These are phyloP conservation scores for Halenospora varia DNA, from an alignment of 495 filamentous ascomycete genomes.

Conservation along the genomic window DNA sequence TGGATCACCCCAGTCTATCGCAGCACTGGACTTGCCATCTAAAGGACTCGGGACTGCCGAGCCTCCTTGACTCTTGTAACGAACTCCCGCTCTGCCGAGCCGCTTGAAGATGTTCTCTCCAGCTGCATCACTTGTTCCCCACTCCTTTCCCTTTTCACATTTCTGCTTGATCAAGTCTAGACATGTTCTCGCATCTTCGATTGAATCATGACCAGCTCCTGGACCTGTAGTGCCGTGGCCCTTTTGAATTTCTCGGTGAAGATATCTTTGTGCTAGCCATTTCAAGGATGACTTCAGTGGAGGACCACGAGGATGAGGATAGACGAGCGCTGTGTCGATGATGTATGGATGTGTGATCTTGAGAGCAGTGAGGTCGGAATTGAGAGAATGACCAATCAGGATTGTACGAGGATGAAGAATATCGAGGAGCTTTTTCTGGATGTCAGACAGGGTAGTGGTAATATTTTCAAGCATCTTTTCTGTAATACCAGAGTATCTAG, in stretches of 20 bases:
- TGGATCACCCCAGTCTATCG: slow-evolving; percentile 85
- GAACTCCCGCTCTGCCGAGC: slow-evolving; percentile 52
- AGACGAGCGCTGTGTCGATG: slow-evolving; percentile 83
- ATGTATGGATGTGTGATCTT: slow-evolving; percentile 88
- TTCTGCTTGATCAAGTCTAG: slow-evolving; percentile 93
- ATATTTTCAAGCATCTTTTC: slow-evolving; percentile 72
- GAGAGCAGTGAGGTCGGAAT: slow-evolving; percentile 81
- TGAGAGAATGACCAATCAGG: slow-evolving; percentile 85
- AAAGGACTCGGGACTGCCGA: slow-evolving; percentile 41
- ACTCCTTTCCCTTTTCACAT: slow-evolving; percentile 82
- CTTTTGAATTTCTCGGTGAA: slow-evolving; percentile 82
- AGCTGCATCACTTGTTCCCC: slow-evolving; percentile 70
- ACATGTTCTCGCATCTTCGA: slow-evolving; percentile 87
- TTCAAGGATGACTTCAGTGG: slow-evolving; percentile 75
- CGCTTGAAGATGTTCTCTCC: slow-evolving; percentile 87
- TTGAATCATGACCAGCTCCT: slow-evolving; percentile 71
- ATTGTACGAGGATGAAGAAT: slow-evolving; percentile 73
- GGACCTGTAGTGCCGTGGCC: slow-evolving; percentile 50
- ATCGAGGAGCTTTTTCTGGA: slow-evolving; percentile 70
- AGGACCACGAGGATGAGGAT: slow-evolving; percentile 73
- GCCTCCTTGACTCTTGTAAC: slow-evolving; percentile 48
- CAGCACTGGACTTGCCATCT: slow-evolving; percentile 65
- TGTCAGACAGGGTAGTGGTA: slow-evolving; percentile 78
- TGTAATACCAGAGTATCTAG: slow-evolving; percentile 79
- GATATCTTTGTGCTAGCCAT: slow-evolving; percentile 74